Evolutionary conservation across 1,139 yeast species (phyloP), one percentile per base, ranked within the genome.

Genomic region (Yamadazyma siamensis): DNA sequence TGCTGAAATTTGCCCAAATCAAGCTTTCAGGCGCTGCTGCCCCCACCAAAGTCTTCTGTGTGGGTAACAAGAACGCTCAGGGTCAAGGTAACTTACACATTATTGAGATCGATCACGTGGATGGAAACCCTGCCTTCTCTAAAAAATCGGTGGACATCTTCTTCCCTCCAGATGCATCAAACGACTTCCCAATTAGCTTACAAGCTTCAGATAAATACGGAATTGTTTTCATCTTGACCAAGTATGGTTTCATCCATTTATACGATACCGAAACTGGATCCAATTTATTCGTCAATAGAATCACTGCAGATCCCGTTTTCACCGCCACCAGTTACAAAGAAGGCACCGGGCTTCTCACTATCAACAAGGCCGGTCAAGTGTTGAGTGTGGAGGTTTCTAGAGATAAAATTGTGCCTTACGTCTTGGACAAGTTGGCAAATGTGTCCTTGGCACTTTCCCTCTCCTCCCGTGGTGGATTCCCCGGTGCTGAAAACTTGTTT

Each of bases 161-260:
- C 62, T 89, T 91, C 76, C 98, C 98, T 24, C 91, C 95, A 22
- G 98, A 94, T 65, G 95, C 96, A 25, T 73, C 86, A 27, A 86
- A 84, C 56, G 99, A 94, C 63, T 94, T 94, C 80, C 99, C 99
- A 35, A 89, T 94, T 44, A 77, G 95, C 34, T 78, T 89, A 40
- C 95, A 88, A 57, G 80, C 91, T 27, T 81, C 96, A 21, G 74
- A 84, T 62, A 74, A 77, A 54, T 91, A 80, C 50, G 97, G 97
- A 46, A 76, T 94, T 41, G 71, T 85, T 41, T 94, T 88, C 59
- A 74, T 94, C 44, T 74, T 91, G 54, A 94, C 98, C 41, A 94
- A 94, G 63, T 86, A 86, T 53, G 98, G 98, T 21, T 91, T 91
- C 64, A 89, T 94, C 49, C 98, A 94, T 60, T 70, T 94, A 49